Conservation (phyloP, 2,329 filamentous ascomycete genomes). For the Falciphora oryzae region DNA sequence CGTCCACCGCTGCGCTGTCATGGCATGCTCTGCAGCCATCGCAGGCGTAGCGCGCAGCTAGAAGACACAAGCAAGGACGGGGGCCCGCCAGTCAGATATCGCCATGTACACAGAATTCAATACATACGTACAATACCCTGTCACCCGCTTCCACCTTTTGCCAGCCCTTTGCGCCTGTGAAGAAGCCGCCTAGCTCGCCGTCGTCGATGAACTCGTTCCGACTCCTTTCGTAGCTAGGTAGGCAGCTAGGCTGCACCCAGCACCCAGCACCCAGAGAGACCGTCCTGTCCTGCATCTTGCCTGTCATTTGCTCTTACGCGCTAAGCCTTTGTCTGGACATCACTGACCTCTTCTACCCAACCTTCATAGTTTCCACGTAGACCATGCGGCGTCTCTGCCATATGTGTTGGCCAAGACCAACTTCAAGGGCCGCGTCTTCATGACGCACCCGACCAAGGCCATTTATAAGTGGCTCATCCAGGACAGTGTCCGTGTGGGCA, state of each 20-base stretch:
- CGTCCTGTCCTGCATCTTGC: neutral
- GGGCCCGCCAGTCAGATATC: slow-evolving; percentile 7
- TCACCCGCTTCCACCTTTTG: slow-evolving; percentile 14
- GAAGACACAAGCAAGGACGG: neutral
- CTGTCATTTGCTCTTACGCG: neutral
- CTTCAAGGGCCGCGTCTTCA: slow-evolving; percentile 93
- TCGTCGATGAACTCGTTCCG: neutral
- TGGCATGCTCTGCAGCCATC: neutral
- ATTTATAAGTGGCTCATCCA: slow-evolving; percentile 99
- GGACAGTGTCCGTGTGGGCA: slow-evolving; percentile 87
- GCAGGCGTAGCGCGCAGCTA: too few species aligned
- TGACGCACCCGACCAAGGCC: slow-evolving; percentile 98
- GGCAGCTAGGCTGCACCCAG: slow-evolving; percentile 8
- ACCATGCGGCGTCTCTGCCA: slow-evolving; percentile 96
- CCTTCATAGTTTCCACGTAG: slow-evolving; percentile 84
- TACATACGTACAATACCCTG: slow-evolving; percentile 23
- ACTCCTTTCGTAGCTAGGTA: neutral
- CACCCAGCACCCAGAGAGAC: slow-evolving; percentile 1
- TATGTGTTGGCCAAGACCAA: slow-evolving; percentile 98
- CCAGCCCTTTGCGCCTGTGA: slow-evolving; percentile 7
- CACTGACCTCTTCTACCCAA: slow-evolving; percentile 12
- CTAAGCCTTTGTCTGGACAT: neutral
- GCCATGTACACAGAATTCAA: slow-evolving; percentile 22
- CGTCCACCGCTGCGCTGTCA: neutral
- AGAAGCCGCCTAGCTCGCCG: neutral